A percentile compares a stretch with the other conserved stretches of the same genome.
These are phyloP conservation scores for Paramecium biaurelia DNA, from an alignment of 73 alveolate genomes.

Conservation along the genomic window DNA sequence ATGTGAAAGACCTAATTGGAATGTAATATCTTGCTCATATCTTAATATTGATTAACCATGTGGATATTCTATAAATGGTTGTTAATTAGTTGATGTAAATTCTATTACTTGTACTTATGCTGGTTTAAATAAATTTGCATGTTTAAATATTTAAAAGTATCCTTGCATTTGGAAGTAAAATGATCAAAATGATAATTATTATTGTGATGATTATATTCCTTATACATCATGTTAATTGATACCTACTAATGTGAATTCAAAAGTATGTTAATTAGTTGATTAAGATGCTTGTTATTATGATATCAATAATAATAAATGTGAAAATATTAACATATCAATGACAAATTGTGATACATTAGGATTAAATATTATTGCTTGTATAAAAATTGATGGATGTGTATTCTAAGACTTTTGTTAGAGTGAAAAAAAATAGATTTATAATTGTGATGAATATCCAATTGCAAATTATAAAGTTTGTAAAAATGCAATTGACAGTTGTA, in stretches of 20 bases:
- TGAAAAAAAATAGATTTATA: neutral
- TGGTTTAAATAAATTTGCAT: conserved; percentile 22
- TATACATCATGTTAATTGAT: neutral
- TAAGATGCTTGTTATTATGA: conserved; percentile 6
- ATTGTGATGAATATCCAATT: neutral
- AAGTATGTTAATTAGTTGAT: neutral
- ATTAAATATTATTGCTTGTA: neutral
- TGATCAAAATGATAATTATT: neutral
- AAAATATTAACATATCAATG: neutral
- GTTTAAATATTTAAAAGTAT: neutral
- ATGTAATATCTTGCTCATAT: neutral
- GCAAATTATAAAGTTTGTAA: conserved; percentile 18
- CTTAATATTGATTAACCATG: neutral
- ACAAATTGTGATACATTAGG: neutral
- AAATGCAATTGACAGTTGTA: neutral
- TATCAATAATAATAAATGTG: neutral
- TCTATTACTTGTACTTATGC: neutral
- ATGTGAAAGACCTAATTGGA: neutral
- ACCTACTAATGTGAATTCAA: neutral
- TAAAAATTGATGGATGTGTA: neutral
- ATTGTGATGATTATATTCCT: neutral
- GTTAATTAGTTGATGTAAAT: neutral
- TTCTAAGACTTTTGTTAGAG: neutral
- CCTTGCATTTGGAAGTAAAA: conserved; percentile 41
- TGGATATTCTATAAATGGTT: neutral